Evolutionary conservation across 306 rosid species (phyloP), one percentile per base, ranked within the genome.

Genomic region (Vigna radiata): DNA sequence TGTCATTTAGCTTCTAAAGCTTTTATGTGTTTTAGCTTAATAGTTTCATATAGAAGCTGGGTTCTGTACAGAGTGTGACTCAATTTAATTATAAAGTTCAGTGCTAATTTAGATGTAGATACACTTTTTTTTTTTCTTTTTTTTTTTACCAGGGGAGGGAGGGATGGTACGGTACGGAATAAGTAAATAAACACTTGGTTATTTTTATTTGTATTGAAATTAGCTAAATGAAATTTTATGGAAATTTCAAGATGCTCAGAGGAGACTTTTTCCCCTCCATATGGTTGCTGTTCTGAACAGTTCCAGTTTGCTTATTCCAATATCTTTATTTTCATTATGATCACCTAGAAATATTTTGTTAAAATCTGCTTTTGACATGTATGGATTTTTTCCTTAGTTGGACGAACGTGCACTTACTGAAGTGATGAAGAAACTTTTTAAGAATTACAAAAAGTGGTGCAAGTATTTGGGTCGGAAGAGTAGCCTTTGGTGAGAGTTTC

Each of bases 351-450:
- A 37, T 46, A 43, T 27, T 46, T 29, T 77, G 70, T 21, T 44
- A 29, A 54, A 54, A 68, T 54, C 60, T 70, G 70, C 19, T 72
- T 70, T 5, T 91, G 77, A 83, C 85, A 48, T 75, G 37, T 60
- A 61, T 69, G 15, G 79, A 44, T 72, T 84, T 59, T 79, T 79
- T 85, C 52, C 80, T 69, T 88, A 95, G 98, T 87, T 95, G 97
- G 98, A 95, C 56, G 98, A 95, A 48, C 89, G 96, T 73, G 98
- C 98, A 0, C 81, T 95, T 62, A 92, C 96, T 27, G 98, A 92
- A 69, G 98, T 95, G 79, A 95, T 95, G 98, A 95, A 95, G 90
- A 95, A 95, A 86, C 92, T 95, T 76, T 95, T 95, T 89, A 95
- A 92, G 88, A 95, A 89, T 85, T 95, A 95, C 81, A 95, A 95